A percentile compares a stretch with the other conserved stretches of the same genome.
These are phyloP conservation scores for Euphrasia arctica DNA, from an alignment of 305 asterid genomes.

Conservation along the genomic window DNA sequence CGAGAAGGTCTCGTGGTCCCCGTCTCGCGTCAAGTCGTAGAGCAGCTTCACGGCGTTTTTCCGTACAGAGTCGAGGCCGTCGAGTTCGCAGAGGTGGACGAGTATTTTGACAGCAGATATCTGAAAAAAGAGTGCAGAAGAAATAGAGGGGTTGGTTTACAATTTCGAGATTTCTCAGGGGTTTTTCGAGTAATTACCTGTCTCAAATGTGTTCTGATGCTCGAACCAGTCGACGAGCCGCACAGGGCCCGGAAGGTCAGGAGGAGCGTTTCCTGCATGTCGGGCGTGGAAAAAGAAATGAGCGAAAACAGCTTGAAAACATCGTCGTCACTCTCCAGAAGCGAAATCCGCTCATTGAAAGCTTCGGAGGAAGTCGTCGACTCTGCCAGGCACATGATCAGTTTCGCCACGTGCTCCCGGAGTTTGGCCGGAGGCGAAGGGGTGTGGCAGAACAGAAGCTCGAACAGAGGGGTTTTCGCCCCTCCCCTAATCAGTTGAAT, in stretches of 20 bases:
- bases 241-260: slow-evolving; percentile 2
- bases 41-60: not conserved
- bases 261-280: slow-evolving; percentile 1
- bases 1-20: not conserved
- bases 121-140: not conserved
- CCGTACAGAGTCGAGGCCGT: slow-evolving; percentile 14
- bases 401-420: slow-evolving; percentile 22
- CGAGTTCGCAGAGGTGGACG: slow-evolving; percentile 43
- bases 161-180: too few species aligned
- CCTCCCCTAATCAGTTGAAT: slow-evolving; percentile 16
- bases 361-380: slow-evolving; percentile 5
- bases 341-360: not conserved
- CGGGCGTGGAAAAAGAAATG: not conserved
- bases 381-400: not conserved
- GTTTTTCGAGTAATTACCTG: not conserved
- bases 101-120: slow-evolving; percentile 43
- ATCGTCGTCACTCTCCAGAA: not conserved
- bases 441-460: slow-evolving; percentile 43
- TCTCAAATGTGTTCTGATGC: not conserved
- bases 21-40: not conserved
- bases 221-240: not conserved
- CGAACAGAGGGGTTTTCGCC: slow-evolving; percentile 39
- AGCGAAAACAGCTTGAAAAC: slow-evolving; percentile 9
- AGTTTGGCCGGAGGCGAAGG: slow-evolving; percentile 24
- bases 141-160: too few species aligned